Base-by-base conservation (phyloP, 2,329 filamentous ascomycete genomes). In the Colletotrichum horii region DNA sequence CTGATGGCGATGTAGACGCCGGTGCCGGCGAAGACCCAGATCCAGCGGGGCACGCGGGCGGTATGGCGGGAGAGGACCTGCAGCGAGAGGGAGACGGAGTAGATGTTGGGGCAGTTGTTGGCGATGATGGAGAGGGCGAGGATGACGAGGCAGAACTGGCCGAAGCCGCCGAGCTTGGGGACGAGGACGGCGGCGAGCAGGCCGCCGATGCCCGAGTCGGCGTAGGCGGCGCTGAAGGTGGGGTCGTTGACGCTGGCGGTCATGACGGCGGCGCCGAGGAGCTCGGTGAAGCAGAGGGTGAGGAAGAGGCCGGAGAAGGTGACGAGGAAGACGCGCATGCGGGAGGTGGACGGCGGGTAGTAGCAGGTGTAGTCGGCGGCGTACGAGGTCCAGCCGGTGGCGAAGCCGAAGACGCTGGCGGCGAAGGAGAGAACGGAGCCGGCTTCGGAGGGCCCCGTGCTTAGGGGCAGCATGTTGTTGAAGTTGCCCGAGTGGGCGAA, bases 291-390 rank as follows among this genome's bases (percentile, higher is more conserved):
- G 76, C 94, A 86, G 2, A 96, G 89, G 3, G 94, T 92, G 77
- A 94, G 84, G 77, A 94, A 90, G 16, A 97, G 87, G 12, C 95
- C 95, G 28, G 86, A 81, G 82, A 92, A 94, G 34, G 94, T 94
- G 81, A 91, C 92, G 75, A 90, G 79, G 83, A 96, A 96, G 76
- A 96, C 88, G 76, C 92, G 91, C 56, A 82, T 82, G 26, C 91
- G 89, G 34, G 90, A 89, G 55, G 91, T 91, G 28, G 84, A 87
- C 4, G 88, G 86, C 0, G 94, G 94, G 79, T 96, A 94, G 83
- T 96, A 96, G 66, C 95, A 93, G 26, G 93, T 95, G 83, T 96
- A 96, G 81, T 96, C 94, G 11, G 94, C 93, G 0, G 94, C 94
- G 75, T 93, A 94, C 8, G 90, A 90, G 2, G 93, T 92, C 94